Conservation (phyloP, 2,329 filamentous ascomycete genomes). For the Ophiostoma montium region DNA sequence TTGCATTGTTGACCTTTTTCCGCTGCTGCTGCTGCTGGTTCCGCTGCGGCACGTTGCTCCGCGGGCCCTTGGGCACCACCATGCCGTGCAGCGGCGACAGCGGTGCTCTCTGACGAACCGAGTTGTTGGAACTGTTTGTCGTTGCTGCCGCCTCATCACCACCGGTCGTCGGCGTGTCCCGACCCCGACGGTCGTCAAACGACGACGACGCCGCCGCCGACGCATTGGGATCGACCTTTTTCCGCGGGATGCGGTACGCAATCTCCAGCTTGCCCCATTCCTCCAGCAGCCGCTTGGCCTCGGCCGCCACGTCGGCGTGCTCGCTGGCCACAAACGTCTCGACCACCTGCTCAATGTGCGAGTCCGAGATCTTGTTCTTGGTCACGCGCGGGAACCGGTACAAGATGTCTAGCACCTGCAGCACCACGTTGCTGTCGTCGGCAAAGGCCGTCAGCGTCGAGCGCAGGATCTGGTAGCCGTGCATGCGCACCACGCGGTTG, state of each 20-base stretch:
- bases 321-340: slow-evolving; percentile 51
- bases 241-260: slow-evolving; percentile 82
- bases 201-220: slow-evolving; percentile 33
- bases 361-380: slow-evolving; percentile 92
- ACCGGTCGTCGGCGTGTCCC: slow-evolving; percentile 29
- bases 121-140: not conserved
- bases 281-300: slow-evolving; percentile 57
- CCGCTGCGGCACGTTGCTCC: slow-evolving; percentile 43
- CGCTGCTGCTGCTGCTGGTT: slow-evolving; percentile 25
- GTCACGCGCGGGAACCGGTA: slow-evolving; percentile 81
- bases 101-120: not conserved
- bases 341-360: slow-evolving; percentile 79
- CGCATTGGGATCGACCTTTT: slow-evolving; percentile 64
- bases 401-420: slow-evolving; percentile 82
- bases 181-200: slow-evolving; percentile 48
- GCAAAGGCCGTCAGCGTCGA: slow-evolving; percentile 72
- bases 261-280: slow-evolving; percentile 84
- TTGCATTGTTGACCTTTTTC: not conserved
- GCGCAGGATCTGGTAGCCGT: slow-evolving; percentile 91
- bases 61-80: slow-evolving; percentile 43
- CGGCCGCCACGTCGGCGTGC: slow-evolving; percentile 60
- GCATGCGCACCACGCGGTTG: slow-evolving; percentile 85
- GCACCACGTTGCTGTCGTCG: slow-evolving; percentile 76
- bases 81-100: slow-evolving; percentile 28
- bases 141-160: slow-evolving; percentile 9